These are phyloP conservation scores for Chrysanthemum seticuspe DNA, from an alignment of 129 eudicot genomes.

Conservation along the genomic window DNA sequence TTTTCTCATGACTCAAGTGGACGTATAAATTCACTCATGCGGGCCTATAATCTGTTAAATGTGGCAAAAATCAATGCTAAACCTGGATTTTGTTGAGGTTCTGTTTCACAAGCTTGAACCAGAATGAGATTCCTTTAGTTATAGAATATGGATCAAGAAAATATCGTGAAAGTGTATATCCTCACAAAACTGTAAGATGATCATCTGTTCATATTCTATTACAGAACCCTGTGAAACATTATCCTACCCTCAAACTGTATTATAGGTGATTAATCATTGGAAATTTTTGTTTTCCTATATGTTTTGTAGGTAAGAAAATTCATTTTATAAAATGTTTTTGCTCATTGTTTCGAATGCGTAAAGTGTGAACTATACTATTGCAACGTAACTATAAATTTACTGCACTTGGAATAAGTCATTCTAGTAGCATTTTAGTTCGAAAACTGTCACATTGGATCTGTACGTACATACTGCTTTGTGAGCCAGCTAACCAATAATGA, in stretches of 20 bases:
- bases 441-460: neutral
- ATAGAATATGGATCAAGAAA: slow-evolving; percentile 53
- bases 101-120: slow-evolving; percentile 57
- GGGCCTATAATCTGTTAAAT: slow-evolving; percentile 43
- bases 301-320: slow-evolving; percentile 30
- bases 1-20: no score
- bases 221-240: slow-evolving; percentile 9
- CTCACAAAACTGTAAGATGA: slow-evolving; percentile 6
- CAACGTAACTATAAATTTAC: neutral
- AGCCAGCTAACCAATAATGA: no score
- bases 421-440: neutral
- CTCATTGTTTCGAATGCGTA: slow-evolving; percentile 22
- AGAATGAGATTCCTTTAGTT: slow-evolving; percentile 47
- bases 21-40: no score
- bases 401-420: neutral
- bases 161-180: slow-evolving; percentile 30
- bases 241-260: slow-evolving; percentile 28
- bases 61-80: slow-evolving; percentile 59
- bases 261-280: slow-evolving; percentile 16
- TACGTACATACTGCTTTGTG: no score
- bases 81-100: slow-evolving; percentile 80
- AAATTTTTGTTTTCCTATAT: neutral
- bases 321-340: slow-evolving; percentile 10
- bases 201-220: neutral
- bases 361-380: slow-evolving; percentile 23